phyloP scores from a whole-genome alignment of 805 yeast genomes.

The Metschnikowia orientalis region DNA sequence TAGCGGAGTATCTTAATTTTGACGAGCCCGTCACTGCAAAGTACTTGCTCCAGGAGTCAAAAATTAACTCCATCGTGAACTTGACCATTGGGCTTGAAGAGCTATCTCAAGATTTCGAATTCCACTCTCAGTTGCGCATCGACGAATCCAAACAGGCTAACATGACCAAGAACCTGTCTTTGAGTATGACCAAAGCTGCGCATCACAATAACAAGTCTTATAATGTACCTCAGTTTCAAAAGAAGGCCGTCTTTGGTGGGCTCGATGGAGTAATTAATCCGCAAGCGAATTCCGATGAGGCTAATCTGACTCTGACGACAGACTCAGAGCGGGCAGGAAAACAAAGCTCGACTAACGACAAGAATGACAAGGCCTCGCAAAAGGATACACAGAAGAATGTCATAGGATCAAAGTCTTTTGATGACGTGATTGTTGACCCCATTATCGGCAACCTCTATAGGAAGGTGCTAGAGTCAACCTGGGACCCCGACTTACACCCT shows the following conservation, averaged over 20 bases:
- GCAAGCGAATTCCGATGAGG: slow-evolving; percentile 3
- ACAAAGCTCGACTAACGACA: slow-evolving; percentile 1
- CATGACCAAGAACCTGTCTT: slow-evolving; percentile 3
- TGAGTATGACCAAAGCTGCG: slow-evolving; percentile 14
- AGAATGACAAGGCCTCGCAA: slow-evolving; percentile 3
- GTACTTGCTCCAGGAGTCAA: slow-evolving; percentile 71
- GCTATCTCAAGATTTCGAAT: slow-evolving; percentile 34
- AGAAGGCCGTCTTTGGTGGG: slow-evolving; percentile 46
- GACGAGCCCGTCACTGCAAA: slow-evolving; percentile 51
- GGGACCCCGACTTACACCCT: slow-evolving; percentile 51
- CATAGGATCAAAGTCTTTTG: slow-evolving; percentile 11
- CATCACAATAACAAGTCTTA: slow-evolving; percentile 19
- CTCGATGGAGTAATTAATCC: slow-evolving; percentile 38
- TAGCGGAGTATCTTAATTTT: slow-evolving; percentile 66
- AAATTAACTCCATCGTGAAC: slow-evolving; percentile 75
- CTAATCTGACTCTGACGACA: slow-evolving; percentile 1
- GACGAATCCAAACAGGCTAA: slow-evolving; percentile 21
- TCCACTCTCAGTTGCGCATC: slow-evolving; percentile 40
- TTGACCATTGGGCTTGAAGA: slow-evolving; percentile 52
- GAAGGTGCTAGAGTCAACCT: slow-evolving; percentile 52
- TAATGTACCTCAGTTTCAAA: slow-evolving; percentile 39
- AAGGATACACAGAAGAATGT: slow-evolving; percentile 6
- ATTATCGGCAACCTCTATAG: slow-evolving; percentile 47
- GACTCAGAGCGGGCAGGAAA: slow-evolving; percentile 1
- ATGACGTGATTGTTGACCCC: slow-evolving; percentile 41